Percentiles rank a stretch among this genome's conserved stretches.
phyloP scores from a whole-genome alignment of 2,329 filamentous ascomycete species.

The Talaromyces sp. region DNA sequence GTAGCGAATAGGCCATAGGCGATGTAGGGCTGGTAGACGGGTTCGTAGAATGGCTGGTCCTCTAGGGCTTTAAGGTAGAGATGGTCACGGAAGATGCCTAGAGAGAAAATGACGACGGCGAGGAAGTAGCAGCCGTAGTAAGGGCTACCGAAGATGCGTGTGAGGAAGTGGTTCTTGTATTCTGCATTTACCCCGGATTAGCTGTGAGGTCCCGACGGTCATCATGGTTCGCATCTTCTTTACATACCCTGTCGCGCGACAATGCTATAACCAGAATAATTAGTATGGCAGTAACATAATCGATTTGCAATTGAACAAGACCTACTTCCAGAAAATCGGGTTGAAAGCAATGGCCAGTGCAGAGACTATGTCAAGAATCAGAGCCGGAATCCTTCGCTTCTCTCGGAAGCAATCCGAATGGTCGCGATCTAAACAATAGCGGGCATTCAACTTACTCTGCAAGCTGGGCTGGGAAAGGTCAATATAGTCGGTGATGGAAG shows the following conservation, averaged over 20 bases:
- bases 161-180: constrained; percentile 86
- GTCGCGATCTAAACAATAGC: neutral
- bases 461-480: constrained; percentile 68
- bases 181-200: constrained; percentile 54
- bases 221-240: neutral
- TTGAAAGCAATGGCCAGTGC: constrained; percentile 86
- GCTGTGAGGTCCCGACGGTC: neutral
- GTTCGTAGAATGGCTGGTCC: constrained; percentile 70
- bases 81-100: constrained; percentile 84
- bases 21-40: constrained; percentile 63
- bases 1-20: constrained; percentile 69
- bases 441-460: constrained; percentile 53
- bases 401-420: constrained; percentile 14
- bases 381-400: constrained; percentile 8
- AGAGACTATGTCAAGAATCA: constrained; percentile 59
- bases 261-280: constrained; percentile 55
- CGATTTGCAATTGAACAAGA: constrained; percentile 24
- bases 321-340: constrained; percentile 99
- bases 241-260: constrained; percentile 73
- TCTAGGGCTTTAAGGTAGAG: constrained; percentile 83
- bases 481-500: constrained; percentile 46
- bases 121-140: constrained; percentile 85
- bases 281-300: neutral
- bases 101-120: constrained; percentile 82
- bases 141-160: constrained; percentile 78